A percentile compares a stretch with the other conserved stretches of the same genome.
phyloP scores from a whole-genome alignment of 208 protist species.

The Acanthamoeba sp. region DNA sequence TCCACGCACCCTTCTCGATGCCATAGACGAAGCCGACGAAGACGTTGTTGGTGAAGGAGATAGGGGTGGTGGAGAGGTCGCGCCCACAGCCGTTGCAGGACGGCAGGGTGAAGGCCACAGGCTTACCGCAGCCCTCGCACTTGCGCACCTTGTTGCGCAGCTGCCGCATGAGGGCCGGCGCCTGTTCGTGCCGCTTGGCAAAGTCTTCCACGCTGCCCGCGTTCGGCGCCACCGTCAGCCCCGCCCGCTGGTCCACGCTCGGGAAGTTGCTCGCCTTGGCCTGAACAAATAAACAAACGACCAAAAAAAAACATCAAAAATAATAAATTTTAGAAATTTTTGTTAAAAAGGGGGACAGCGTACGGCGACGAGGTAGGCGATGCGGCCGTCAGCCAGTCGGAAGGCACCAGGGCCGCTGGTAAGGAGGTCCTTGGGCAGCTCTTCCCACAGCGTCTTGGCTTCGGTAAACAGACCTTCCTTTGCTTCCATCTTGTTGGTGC shows the following conservation, averaged over 20 bases:
- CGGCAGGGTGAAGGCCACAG: conserved; percentile 86
- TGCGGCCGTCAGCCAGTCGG: not conserved
- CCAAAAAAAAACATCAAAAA: not conserved
- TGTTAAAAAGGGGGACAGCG: not conserved
- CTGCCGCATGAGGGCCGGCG: not conserved
- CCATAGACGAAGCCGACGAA: conserved; percentile 89
- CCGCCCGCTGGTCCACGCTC: not conserved
- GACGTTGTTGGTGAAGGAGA: conserved; percentile 88
- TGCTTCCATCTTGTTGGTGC: not conserved
- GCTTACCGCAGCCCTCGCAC: conserved; percentile 88
- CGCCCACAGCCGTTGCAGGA: conserved; percentile 87
- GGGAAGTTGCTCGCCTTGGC: not conserved
- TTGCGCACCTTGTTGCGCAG: conserved; percentile 80
- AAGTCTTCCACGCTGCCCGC: conserved; percentile 52
- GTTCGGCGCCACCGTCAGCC: not conserved
- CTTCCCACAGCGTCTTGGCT: not conserved
- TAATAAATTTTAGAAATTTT: not conserved
- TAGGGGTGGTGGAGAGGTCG: conserved; percentile 74
- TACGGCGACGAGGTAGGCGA: not conserved
- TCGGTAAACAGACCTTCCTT: not conserved
- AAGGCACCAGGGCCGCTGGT: not conserved
- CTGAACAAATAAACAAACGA: not conserved
- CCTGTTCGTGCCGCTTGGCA: conserved; percentile 31
- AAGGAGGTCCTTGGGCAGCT: not conserved
- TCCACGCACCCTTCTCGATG: conserved; percentile 78